Evolutionary conservation across 2,329 filamentous ascomycete species (phyloP), one percentile per base, ranked within the genome.

Genomic region (Trichoderma simmonsii): DNA sequence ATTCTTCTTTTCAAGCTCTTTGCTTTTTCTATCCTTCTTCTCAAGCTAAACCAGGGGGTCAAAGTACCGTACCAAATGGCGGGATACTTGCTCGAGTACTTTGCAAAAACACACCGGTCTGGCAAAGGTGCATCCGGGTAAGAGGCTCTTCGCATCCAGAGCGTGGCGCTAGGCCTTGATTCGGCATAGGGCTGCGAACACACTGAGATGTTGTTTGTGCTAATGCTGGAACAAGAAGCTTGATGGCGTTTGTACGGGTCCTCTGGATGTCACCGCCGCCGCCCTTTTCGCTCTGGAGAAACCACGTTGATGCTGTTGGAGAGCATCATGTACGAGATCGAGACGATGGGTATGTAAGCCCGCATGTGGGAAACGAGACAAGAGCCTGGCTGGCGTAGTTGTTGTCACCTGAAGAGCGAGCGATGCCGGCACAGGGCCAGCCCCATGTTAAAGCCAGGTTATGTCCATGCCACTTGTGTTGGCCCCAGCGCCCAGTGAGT

Each of bases 341-440:
- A 51, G 43, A 51, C 43, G 43, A 48, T 48, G 43, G 18, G 43
- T 48, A 48, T 4, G 56, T 4, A 32, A 59, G 56, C 56, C 28
- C 56, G 56, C 26, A 60, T 60, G 56, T 11, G 56, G 56, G 43
- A 51, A 51, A 8, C 12, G 56, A 30, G 26, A 26, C 43, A 48
- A 21, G 26, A 59, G 26, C 56, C 28, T 34, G 56, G 28, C 56
- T 32, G 56, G 56, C 56, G 18, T 15, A 54, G 26, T 59, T 15
- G 36, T 36, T 39, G 65, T 68, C 65, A 68, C 65, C 65, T 68
- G 65, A 68, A 68, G 36, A 14, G 65, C 65, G 54, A 68, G 65
- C 65, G 65, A 68, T 68, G 65, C 65, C 65, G 65, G 65, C 65
- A 39, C 21, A 12, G n/a, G 48, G 12, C 48, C 30, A 6, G 26